These are phyloP conservation scores for Thermochaetoides thermophila DNA, from an alignment of 495 filamentous ascomycete genomes.

Conservation along the genomic window DNA sequence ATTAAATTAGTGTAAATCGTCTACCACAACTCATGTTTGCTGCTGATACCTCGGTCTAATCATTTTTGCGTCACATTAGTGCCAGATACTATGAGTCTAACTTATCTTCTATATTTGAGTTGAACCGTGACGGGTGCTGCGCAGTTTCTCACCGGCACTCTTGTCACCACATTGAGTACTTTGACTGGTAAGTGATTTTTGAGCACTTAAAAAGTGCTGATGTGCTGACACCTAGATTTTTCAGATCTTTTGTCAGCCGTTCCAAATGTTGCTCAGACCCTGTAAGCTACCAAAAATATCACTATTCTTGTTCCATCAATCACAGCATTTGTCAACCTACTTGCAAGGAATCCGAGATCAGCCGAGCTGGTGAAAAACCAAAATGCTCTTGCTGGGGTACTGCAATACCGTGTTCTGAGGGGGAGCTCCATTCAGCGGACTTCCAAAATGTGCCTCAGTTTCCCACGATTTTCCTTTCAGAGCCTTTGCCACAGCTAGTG, in stretches of 20 bases:
- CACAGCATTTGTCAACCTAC: constrained; percentile 35
- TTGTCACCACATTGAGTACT: constrained; percentile 22
- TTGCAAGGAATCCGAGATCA: constrained; percentile 18
- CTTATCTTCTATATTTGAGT: constrained; percentile 6
- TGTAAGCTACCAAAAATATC: constrained; percentile 25
- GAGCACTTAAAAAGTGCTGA: not conserved
- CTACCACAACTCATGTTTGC: too few relatives aligned
- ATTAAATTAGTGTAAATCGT: too few relatives aligned
- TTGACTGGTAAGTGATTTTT: constrained; percentile 22
- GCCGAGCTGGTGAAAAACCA: constrained; percentile 22
- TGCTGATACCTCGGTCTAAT: too few relatives aligned
- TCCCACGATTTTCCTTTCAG: constrained; percentile 31
- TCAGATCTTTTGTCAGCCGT: constrained; percentile 9
- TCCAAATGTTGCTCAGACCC: constrained; percentile 8
- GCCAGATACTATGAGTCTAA: constrained; percentile 7
- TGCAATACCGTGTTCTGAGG: constrained; percentile 45
- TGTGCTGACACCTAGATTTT: not conserved
- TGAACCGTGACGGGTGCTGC: constrained; percentile 13
- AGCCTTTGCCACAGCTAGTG: constrained; percentile 33
- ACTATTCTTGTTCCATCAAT: constrained; percentile 52
- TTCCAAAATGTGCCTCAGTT: constrained; percentile 30
- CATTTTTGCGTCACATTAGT: too few relatives aligned
- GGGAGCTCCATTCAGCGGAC: constrained; percentile 29
- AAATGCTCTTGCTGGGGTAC: constrained; percentile 25
- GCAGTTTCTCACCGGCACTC: constrained; percentile 19